Evolutionary conservation across 2,329 filamentous ascomycete genomes (phyloP).

Genomic region (Microcyclosporella mali): DNA sequence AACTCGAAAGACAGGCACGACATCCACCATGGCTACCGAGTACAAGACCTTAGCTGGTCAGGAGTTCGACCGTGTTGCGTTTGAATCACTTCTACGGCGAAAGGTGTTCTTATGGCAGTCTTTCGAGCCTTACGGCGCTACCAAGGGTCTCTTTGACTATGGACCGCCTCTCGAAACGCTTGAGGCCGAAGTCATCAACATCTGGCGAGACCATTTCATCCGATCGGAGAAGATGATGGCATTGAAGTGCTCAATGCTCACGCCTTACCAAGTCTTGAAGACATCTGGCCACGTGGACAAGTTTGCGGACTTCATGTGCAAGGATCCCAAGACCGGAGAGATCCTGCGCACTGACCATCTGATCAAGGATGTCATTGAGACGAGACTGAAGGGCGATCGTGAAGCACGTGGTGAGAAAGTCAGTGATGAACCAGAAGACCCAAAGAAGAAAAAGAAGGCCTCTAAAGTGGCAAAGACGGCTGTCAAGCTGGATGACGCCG

Average conservation of each 20-base stretch:
- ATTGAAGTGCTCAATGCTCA: constrained; percentile 89
- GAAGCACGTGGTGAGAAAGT: constrained; percentile 78
- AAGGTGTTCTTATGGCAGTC: constrained; percentile 92
- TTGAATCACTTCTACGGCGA: constrained; percentile 81
- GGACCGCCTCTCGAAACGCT: constrained; percentile 82
- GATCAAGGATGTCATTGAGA: constrained; percentile 88
- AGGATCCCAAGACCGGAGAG: constrained; percentile 90
- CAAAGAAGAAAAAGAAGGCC: constrained; percentile 80
- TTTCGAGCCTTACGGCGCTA: constrained; percentile 74
- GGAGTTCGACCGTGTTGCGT: constrained; percentile 71
- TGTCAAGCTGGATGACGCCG: constrained; percentile 77
- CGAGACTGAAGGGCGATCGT: constrained; percentile 81
- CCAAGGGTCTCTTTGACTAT: constrained; percentile 71
- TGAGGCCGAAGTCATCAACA: constrained; percentile 79
- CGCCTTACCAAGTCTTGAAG: constrained; percentile 88
- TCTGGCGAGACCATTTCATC: constrained; percentile 91
- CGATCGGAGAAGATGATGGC: constrained; percentile 93
- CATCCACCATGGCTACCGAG: constrained; percentile 50
- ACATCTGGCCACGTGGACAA: constrained; percentile 92
- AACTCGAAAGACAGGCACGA: constrained; percentile 33
- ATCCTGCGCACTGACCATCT: constrained; percentile 94
- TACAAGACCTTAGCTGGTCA: constrained; percentile 80
- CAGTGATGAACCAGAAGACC: constrained; percentile 66
- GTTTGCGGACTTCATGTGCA: constrained; percentile 94
- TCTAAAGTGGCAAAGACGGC: constrained; percentile 61